Base-by-base conservation (phyloP, 23 red algal species). In the Gracilaria vermiculophylla region DNA sequence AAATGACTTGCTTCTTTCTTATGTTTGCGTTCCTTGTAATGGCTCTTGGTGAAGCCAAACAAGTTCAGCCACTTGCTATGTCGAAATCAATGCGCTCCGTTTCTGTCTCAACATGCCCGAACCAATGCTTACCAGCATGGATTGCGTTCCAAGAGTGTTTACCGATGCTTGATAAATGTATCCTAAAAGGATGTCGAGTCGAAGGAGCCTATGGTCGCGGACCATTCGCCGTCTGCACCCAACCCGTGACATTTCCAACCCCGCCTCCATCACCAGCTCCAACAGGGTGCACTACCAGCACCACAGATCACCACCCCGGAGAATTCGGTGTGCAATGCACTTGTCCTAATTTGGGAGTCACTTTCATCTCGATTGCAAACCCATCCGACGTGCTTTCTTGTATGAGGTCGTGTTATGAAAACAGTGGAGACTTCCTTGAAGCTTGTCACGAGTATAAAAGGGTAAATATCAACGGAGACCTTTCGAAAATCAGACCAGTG, bases 301-400 rank as follows among this genome's bases (percentile, higher is more conserved):
- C 64, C 0, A 70, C 64, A 17, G 64, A 70, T 43, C 64, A 70
- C 34, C 14, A 5, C 2, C 35, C 33, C n/a, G 34, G 34, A 42
- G 34, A 70, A 41, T 70, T 70, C 42, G 64, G 64, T 41, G 34
- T 70, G 64, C 64, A 23, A 41, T 70, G 64, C 64, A 21, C 64
- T 40, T 70, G 64, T 16, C 64, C 64, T 5, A 70, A 43, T 70
- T 41, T 70, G 64, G 33, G 33, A 1, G 64, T 43, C 34, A 70
- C 64, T 0, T 70, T 70, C 17, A 70, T 70, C 20, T 43, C 33
- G 3, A 70, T 42, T 19, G 64, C 64, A 2, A 70, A 43, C 64
- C 64, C 64, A 10, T 2, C 33, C 2, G 64, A 70, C 5, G 64
- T 70, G 31, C 33, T 70, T 0, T 41, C 64, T 19, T 70, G 64